phyloP scores from a whole-genome alignment of 495 filamentous ascomycete species.

The Penicillium malachiteum region DNA sequence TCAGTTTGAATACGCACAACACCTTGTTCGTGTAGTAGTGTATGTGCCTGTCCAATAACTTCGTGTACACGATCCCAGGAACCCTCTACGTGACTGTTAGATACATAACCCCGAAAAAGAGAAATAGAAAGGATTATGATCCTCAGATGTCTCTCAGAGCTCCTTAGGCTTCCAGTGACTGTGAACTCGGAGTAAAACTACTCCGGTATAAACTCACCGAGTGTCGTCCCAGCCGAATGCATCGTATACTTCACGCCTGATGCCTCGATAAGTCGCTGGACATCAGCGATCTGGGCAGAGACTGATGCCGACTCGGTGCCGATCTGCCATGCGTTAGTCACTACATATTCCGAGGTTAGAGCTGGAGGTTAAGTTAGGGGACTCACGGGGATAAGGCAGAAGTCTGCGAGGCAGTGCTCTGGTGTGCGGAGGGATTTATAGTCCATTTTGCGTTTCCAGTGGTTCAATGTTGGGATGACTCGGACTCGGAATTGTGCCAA shows the following conservation, averaged over 20 bases:
- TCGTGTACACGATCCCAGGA: conserved; percentile 86
- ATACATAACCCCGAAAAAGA: no score
- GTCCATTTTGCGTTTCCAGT: conserved; percentile 6
- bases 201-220: conserved; percentile 58
- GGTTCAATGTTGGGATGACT: background rate
- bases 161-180: background rate
- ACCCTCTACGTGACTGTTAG: conserved; percentile 59
- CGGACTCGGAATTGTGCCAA: background rate
- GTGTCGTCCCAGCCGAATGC: conserved; percentile 90
- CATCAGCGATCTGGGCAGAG: conserved; percentile 80
- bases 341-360: background rate
- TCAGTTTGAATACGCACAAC: conserved; percentile 83
- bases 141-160: background rate
- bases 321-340: conserved; percentile 49
- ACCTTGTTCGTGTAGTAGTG: conserved; percentile 76
- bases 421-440: conserved; percentile 57
- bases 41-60: conserved; percentile 88
- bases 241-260: conserved; percentile 80
- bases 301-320: conserved; percentile 82
- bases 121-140: background rate
- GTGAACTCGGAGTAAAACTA: no score
- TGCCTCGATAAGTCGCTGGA: conserved; percentile 79
- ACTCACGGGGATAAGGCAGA: conserved; percentile 76
- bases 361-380: conserved; percentile 1
- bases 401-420: conserved; percentile 68